Base-by-base conservation (phyloP, 2,329 filamentous ascomycete genomes). In the Mycosphaerelloides madeirae region DNA sequence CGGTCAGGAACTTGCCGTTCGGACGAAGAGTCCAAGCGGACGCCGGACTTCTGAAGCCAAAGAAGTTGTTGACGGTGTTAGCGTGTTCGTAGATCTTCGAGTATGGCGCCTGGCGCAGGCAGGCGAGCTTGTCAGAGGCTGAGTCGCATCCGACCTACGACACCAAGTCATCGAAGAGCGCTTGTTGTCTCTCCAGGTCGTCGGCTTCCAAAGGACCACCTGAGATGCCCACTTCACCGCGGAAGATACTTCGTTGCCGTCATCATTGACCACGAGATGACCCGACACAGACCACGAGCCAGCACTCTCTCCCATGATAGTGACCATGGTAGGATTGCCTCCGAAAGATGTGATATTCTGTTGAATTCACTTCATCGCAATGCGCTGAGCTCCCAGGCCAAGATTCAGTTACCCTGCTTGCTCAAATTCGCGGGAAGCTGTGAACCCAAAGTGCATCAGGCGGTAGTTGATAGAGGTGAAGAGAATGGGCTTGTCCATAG, bases 391-490 rank as follows among this genome's bases (percentile, higher is more conserved):
- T 14, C 61, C 58, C 2, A 72, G 54, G 12, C 68, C 70, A 13
- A 52, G 29, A 42, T 71, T 71, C 43, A 81, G 63, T 29, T 76
- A 49, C 0, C 77, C 80, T 33, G 73, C 73, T 28, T 72, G 71
- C 12, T 72, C 68, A 15, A 76, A 71, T 41, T 76, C 52, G 4
- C 61, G 61, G n/a, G 73, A 80, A 8, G 79, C 76, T 19, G 85
- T 63, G 64, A 89, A 87, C 0, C 85, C 85, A 53, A 87, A 72
- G 8, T 78, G 75, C 2, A 80, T 79, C 38, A 85, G 72, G 6
- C 83, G 74, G 62, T 84, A 79, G 65, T 77, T 31, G 54, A 63
- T 43, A 49, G 64, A 38, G 2, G 55, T 50, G 29, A 43, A 48
- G 13, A 58, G 32, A 16, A 58, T 52, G 2, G 45, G 50, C 39